Conservation (phyloP, 169 alveolate genomes). For the Plasmodium cynomolgi region DNA sequence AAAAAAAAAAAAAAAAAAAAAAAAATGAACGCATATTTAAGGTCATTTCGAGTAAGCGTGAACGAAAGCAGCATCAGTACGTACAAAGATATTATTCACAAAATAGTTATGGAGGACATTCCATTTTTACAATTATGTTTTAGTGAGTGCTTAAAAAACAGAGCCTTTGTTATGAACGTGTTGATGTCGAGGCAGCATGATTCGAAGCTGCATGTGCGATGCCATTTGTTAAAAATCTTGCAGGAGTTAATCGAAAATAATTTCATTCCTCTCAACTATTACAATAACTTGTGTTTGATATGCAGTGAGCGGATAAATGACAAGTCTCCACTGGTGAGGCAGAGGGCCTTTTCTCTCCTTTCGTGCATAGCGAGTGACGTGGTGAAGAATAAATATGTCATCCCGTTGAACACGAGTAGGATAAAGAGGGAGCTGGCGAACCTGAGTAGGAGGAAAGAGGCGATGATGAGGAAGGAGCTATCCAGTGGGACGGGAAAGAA, state of each 20-base stretch:
- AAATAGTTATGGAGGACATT: constrained; percentile 39
- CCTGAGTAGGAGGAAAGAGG: constrained; percentile 46
- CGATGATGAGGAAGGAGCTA: constrained; percentile 37
- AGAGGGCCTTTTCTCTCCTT: constrained; percentile 81
- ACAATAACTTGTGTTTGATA: constrained; percentile 71
- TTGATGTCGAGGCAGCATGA: constrained; percentile 82
- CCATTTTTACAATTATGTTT: constrained; percentile 60
- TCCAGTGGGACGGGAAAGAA: neutral
- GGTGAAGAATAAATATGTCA: constrained; percentile 76
- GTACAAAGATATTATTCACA: constrained; percentile 53
- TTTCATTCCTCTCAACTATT: constrained; percentile 82
- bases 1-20: constrained; percentile 8
- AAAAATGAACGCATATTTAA: constrained; percentile 22
- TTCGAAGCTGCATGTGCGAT: constrained; percentile 84
- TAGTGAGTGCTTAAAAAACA: constrained; percentile 46
- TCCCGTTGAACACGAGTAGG: constrained; percentile 70
- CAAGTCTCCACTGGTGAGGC: constrained; percentile 85
- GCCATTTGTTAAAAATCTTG: constrained; percentile 78
- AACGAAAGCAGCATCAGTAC: constrained; percentile 32
- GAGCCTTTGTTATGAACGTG: constrained; percentile 47
- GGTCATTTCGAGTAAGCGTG: constrained; percentile 13
- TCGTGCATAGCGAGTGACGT: constrained; percentile 79
- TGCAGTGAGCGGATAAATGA: constrained; percentile 82
- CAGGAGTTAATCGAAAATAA: constrained; percentile 81
- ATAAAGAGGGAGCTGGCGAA: constrained; percentile 73